Conservation (phyloP, 371 early-diverging fungal species). For the Mucor circinelloides region DNA sequence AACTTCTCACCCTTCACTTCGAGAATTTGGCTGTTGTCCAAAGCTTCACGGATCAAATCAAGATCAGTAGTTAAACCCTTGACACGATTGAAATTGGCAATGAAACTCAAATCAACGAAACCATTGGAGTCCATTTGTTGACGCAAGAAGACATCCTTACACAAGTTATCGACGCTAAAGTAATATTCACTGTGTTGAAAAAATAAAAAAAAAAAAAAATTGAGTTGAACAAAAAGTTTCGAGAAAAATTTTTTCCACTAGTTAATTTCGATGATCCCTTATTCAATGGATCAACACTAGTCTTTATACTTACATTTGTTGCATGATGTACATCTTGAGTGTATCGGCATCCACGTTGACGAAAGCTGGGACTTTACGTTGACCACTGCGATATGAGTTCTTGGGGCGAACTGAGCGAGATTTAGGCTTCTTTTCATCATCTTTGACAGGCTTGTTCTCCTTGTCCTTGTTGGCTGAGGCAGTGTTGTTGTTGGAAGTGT, state of each 20-base stretch:
- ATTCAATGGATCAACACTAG: too few relatives aligned
- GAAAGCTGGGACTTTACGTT: slow-evolving; percentile 44
- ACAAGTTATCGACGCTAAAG: slow-evolving; percentile 94
- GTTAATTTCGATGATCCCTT: background rate
- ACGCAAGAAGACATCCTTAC: slow-evolving; percentile 92
- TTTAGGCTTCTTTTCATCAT: slow-evolving; percentile 23
- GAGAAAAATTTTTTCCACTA: slow-evolving; percentile 7
- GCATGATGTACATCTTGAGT: slow-evolving; percentile 59
- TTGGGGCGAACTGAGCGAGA: slow-evolving; percentile 20
- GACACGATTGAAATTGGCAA: slow-evolving; percentile 89
- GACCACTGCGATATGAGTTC: slow-evolving; percentile 21
- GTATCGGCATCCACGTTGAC: slow-evolving; percentile 55
- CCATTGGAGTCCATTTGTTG: slow-evolving; percentile 86
- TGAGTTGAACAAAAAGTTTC: background rate
- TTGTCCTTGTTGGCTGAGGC: background rate
- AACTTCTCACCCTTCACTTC: slow-evolving; percentile 67
- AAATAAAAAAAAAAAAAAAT: background rate
- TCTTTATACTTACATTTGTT: slow-evolving; percentile 54
- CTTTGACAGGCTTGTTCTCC: slow-evolving; percentile 20
- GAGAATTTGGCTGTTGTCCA: slow-evolving; percentile 54
- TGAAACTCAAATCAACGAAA: slow-evolving; percentile 69
- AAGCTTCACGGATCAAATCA: slow-evolving; percentile 61
- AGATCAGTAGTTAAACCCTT: slow-evolving; percentile 70
- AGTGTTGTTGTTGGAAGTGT: background rate
- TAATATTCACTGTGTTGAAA: slow-evolving; percentile 74